These are phyloP conservation scores for Zygosaccharomyces lentus DNA, from an alignment of 805 yeast genomes.

Conservation along the genomic window DNA sequence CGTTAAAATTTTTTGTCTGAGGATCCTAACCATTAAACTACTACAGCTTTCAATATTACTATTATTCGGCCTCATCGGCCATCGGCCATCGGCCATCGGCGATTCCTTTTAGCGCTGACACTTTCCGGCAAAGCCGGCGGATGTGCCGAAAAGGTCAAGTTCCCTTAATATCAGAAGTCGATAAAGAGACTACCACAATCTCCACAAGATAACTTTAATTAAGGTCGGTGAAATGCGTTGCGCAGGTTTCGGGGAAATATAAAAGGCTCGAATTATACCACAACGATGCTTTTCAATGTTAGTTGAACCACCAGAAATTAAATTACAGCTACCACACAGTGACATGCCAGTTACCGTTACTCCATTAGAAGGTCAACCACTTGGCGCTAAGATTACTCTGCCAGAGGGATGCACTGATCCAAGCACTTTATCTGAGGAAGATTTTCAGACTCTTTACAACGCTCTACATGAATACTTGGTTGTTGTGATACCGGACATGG, in stretches of 20 bases:
- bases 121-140: background rate
- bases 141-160: background rate
- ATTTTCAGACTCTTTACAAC: slow-evolving; percentile 55
- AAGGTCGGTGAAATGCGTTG: background rate
- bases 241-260: background rate
- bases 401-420: slow-evolving; percentile 77
- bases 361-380: slow-evolving; percentile 36
- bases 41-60: too few species aligned
- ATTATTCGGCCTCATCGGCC: background rate
- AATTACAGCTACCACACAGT: background rate
- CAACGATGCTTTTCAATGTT: background rate
- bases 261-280: background rate
- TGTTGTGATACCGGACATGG: slow-evolving; percentile 68
- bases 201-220: background rate
- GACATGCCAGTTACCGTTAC: slow-evolving; percentile 20
- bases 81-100: background rate
- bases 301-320: background rate
- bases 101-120: background rate
- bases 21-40: too few species aligned
- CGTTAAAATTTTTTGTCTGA: too few species aligned
- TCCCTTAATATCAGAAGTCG: background rate
- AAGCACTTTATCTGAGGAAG: slow-evolving; percentile 56
- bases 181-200: background rate
- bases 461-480: slow-evolving; percentile 70
- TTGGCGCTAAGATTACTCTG: slow-evolving; percentile 65